A percentile compares a stretch with the other conserved stretches of the same genome.
Conservation (phyloP, 2,329 filamentous ascomycete species). For the Polychaeton citri region DNA sequence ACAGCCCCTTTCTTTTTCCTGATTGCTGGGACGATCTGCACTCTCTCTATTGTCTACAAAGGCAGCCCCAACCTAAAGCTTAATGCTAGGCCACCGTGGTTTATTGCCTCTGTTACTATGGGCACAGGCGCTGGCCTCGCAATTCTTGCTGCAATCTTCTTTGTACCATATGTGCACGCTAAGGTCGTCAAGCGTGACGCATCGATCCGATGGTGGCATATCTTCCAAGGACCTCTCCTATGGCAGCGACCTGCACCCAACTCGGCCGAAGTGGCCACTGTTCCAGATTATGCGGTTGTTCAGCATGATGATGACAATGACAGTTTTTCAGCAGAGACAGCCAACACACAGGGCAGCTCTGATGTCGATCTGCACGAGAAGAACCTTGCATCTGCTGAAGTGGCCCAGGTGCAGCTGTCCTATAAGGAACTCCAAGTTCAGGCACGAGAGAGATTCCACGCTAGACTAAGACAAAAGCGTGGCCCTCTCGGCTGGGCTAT, state of each 20-base stretch:
- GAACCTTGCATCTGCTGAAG: neutral
- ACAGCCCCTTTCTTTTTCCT: slow-evolving; percentile 38
- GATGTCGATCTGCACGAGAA: neutral
- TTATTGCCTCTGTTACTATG: slow-evolving; percentile 40
- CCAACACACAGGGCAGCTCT: neutral
- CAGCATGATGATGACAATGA: slow-evolving; percentile 44
- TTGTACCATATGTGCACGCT: slow-evolving; percentile 22
- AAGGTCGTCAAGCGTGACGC: slow-evolving; percentile 20
- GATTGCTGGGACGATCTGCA: slow-evolving; percentile 34
- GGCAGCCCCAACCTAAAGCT: slow-evolving; percentile 32
- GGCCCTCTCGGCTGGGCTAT: slow-evolving; percentile 75
- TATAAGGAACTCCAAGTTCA: slow-evolving; percentile 51
- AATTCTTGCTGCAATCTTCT: slow-evolving; percentile 29
- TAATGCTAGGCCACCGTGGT: slow-evolving; percentile 25
- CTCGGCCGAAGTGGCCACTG: slow-evolving; percentile 40
- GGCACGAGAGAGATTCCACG: slow-evolving; percentile 46
- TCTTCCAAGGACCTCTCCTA: slow-evolving; percentile 23
- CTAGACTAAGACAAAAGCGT: slow-evolving; percentile 46
- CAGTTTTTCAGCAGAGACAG: neutral
- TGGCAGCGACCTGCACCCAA: slow-evolving; percentile 41
- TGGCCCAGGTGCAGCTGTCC: slow-evolving; percentile 4
- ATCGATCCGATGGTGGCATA: slow-evolving; percentile 19
- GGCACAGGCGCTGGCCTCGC: slow-evolving; percentile 22
- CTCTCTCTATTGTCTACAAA: slow-evolving; percentile 46
- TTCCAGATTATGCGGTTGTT: slow-evolving; percentile 67